Conservation (phyloP, 768 basidiomycete genomes). For the Auricularia sp. region DNA sequence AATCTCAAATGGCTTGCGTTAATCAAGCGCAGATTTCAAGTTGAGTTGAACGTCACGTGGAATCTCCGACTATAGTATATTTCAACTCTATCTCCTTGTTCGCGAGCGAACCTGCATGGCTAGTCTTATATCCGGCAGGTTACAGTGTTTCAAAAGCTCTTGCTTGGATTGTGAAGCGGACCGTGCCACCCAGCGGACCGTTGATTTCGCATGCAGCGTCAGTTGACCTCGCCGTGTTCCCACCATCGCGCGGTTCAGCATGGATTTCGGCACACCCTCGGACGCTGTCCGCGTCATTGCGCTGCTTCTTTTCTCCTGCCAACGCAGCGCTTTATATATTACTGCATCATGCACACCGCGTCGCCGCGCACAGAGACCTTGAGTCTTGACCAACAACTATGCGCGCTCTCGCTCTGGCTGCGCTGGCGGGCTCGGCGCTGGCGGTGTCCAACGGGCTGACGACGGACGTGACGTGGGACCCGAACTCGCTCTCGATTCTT, state of each 20-base stretch:
- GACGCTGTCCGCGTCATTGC: too few species aligned
- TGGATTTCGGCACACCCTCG: too few species aligned
- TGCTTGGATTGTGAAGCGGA: neutral
- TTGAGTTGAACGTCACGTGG: too few species aligned
- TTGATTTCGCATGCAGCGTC: neutral
- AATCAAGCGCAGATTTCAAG: too few species aligned
- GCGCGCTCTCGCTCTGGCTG: neutral
- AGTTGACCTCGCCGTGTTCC: neutral
- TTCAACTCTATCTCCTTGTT: too few species aligned
- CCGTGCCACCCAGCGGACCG: neutral
- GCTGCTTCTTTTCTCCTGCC: too few species aligned
- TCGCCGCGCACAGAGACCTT: neutral
- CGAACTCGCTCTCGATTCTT: conserved; percentile 46
- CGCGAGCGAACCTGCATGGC: too few species aligned
- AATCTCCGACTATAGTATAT: too few species aligned
- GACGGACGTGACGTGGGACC: conserved; percentile 34
- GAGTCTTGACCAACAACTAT: neutral
- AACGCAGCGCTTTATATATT: too few species aligned
- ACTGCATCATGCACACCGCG: neutral
- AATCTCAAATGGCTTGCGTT: too few species aligned
- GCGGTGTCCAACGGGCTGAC: neutral
- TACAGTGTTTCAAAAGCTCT: neutral
- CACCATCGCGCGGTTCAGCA: too few species aligned
- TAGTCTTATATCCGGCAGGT: too few species aligned
- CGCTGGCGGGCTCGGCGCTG: neutral